Base-by-base conservation (phyloP, 116 monocot genomes). In the Dioscorea cayenensis region DNA sequence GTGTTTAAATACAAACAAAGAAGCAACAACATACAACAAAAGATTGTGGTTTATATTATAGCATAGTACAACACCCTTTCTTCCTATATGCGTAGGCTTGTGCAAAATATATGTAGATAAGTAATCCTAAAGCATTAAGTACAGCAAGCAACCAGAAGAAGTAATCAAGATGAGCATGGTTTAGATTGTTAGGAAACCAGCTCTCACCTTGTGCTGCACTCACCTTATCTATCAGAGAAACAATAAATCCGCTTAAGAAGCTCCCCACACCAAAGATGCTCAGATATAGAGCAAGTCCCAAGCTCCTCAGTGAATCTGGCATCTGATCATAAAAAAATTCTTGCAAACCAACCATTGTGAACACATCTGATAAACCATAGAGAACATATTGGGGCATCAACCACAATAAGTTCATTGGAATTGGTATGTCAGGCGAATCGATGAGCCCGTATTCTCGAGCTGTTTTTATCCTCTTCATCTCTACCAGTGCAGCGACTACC, bases 341-440 rank as follows among this genome's bases (percentile, higher is more conserved):
- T 49, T 84, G 88, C 69, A 88, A 28, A 2, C 88, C 88, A 35
- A 80, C 79, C 75, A 85, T 60, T 1, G 79, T 50, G 48, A 88
- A 85, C 9, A 77, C 79, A 63, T 88, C 80, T 9, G 77, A 25
- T 1, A 82, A 66, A 13, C 88, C 85, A 20, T 35, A 19, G 1
- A 88, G 43, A 36, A 84, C 28, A 37, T 79, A 88, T 28, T 82
- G 88, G 29, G 88, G 84, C 60, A 82, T 72, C 73, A 28, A 25
- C 89, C 89, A 89, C 88, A 79, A 81, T 29, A 90, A 58, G 72
- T 79, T 83, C 89, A 90, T 90, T 5, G 85, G 83, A 49, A 86
- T 21, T 1, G 52, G 35, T 0, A 12, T 49, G 12, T 65, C 61
- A 0, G 89, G 80, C 36, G 29, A 1, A 59, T 84, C 82, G 0